Evolutionary conservation across 371 early-diverging fungal genomes (phyloP).

Genomic region (Circinella minor): DNA sequence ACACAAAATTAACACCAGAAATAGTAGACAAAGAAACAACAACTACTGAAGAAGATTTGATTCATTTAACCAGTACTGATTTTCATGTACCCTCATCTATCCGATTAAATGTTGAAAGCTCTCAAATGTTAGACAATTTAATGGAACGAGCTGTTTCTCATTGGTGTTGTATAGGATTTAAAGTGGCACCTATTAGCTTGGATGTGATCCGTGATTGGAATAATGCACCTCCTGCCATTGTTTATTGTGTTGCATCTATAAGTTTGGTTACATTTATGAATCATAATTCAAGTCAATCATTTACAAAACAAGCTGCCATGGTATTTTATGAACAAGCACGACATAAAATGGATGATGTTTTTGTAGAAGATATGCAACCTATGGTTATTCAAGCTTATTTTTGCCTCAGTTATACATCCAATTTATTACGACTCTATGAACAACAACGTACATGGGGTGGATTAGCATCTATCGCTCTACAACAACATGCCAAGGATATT

Average conservation of each 20-base stretch:
- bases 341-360: conserved; percentile 33
- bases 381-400: conserved; percentile 32
- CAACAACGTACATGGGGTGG: conserved; percentile 38
- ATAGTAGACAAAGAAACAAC: neutral
- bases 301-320: conserved; percentile 29
- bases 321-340: conserved; percentile 36
- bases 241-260: conserved; percentile 35
- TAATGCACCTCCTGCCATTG: conserved; percentile 26
- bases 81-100: conserved; percentile 16
- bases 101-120: conserved; percentile 17
- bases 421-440: conserved; percentile 31
- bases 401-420: conserved; percentile 38
- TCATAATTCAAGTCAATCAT: conserved; percentile 20
- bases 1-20: neutral
- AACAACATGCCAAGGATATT: conserved; percentile 21
- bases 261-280: conserved; percentile 32
- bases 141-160: conserved; percentile 26
- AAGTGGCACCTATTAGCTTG: conserved; percentile 30
- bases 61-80: conserved; percentile 11
- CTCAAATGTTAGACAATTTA: conserved; percentile 23
- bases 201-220: conserved; percentile 29
- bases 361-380: conserved; percentile 29
- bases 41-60: conserved; percentile 10
- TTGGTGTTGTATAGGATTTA: conserved; percentile 43
- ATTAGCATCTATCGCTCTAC: conserved; percentile 31